Base-by-base conservation (phyloP, 345 rosid species). In the Populus pruinosa region DNA sequence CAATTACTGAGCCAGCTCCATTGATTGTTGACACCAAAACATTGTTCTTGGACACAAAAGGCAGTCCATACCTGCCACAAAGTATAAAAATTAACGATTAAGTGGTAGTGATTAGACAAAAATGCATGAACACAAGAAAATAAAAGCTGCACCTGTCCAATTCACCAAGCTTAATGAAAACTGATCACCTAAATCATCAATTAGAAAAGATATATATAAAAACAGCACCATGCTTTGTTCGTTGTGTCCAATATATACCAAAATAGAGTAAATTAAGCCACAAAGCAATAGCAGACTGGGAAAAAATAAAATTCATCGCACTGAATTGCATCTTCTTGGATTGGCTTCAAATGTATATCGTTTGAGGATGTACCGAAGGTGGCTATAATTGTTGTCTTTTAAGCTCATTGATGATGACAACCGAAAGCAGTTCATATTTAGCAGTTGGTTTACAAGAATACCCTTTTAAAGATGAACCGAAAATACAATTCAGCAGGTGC, bases 41-140 rank as follows among this genome's bases (percentile, higher is more conserved):
- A 86, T 96, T 96, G 88, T 94, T 80, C 63, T 89, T 82, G 4
- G 99, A 96, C 77, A 96, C 93, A 76, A 94, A 91, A 0, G 99
- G 99, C 50, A 96, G 88, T 8, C 99, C 99, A 47, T 96, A 95
- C 99, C 99, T 94, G 83, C 39, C 0, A 36, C 7, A 7, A 21
- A 20, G 55, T 17, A 35, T 13, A 13, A 8, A 41, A 21, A 2
- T 6, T 38, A 66, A 20, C 35, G 3, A 25, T 29, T 3, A 70
- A 44, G 16, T 17, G 25, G 8, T n/a, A n/a, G 59, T 21, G 7
- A 20, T 10, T 5, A 12, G 41, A 56, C 36, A n/a, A 68, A 14
- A 44, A 68, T 53, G 8, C 8, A 53, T 20, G 23, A 2, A 53
- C 21, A 23, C 56, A 2, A 18, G 20, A 53, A 49, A 1, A 8